These are phyloP conservation scores for Colletotrichum lindemuthianum DNA, from an alignment of 2,329 filamentous ascomycete genomes.

Conservation along the genomic window DNA sequence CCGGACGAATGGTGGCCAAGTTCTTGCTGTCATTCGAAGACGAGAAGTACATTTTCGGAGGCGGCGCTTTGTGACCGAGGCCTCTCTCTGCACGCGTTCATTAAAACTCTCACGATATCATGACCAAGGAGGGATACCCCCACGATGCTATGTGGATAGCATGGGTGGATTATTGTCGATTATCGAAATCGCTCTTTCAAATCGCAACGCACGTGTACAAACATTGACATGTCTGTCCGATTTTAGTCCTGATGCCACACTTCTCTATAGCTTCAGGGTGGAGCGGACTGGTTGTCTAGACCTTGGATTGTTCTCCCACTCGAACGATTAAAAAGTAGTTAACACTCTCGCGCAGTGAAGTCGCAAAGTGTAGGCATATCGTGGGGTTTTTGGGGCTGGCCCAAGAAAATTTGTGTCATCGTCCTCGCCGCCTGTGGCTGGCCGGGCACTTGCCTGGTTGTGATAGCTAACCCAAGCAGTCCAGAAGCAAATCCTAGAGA, in stretches of 20 bases:
- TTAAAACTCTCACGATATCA: not conserved
- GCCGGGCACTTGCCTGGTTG: not conserved
- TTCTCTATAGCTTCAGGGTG: constrained; percentile 69
- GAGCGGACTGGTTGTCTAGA: constrained; percentile 76
- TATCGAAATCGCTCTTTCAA: too few relatives aligned
- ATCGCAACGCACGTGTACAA: too few relatives aligned
- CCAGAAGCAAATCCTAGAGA: too few relatives aligned
- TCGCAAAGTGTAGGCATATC: constrained; percentile 71
- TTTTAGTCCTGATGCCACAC: constrained; percentile 72
- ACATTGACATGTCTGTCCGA: constrained; percentile 63
- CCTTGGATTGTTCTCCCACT: constrained; percentile 71
- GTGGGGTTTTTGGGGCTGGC: constrained; percentile 52
- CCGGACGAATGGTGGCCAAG: constrained; percentile 61
- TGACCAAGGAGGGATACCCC: constrained; percentile 10
- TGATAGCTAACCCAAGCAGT: too few relatives aligned
- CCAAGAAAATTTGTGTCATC: not conserved
- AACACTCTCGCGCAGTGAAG: constrained; percentile 67
- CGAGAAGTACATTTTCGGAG: constrained; percentile 58
- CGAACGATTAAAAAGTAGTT: constrained; percentile 65
- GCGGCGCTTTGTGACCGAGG: not conserved
- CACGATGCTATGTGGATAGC: too few relatives aligned
- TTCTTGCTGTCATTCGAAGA: constrained; percentile 66
- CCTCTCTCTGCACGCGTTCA: too few relatives aligned
- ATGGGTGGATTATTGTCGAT: too few relatives aligned
- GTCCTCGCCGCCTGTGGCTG: not conserved